Evolutionary conservation across 2,329 filamentous ascomycete species (phyloP).

Genomic region (Lachnellula hyalina): DNA sequence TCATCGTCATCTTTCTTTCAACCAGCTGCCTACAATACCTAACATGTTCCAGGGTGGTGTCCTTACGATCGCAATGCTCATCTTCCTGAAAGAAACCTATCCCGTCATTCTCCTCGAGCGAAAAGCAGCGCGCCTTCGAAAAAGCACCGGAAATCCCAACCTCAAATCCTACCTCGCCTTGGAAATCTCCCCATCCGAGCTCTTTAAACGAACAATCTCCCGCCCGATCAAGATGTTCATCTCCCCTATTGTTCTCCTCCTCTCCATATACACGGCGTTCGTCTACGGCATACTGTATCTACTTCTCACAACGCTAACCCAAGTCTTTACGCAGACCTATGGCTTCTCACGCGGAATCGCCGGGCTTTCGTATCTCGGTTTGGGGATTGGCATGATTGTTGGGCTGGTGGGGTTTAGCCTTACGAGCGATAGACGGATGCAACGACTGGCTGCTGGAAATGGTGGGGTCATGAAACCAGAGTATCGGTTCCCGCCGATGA

Average conservation of each 20-base stretch:
- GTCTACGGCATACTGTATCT: slow-evolving; percentile 34
- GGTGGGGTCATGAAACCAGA: slow-evolving; percentile 29
- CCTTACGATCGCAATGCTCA: slow-evolving; percentile 14
- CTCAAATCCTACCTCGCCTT: slow-evolving; percentile 35
- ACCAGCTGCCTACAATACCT: neutral
- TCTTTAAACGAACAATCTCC: slow-evolving; percentile 33
- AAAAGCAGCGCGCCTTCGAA: slow-evolving; percentile 39
- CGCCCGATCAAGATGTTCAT: slow-evolving; percentile 37
- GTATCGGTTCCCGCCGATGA: slow-evolving; percentile 37
- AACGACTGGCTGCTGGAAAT: slow-evolving; percentile 23
- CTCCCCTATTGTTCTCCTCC: slow-evolving; percentile 32
- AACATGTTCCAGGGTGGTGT: slow-evolving; percentile 24
- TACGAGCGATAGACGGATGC: slow-evolving; percentile 33
- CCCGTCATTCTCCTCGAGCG: slow-evolving; percentile 40
- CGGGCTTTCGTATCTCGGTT: slow-evolving; percentile 34
- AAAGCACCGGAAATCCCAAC: slow-evolving; percentile 44
- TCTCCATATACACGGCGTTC: slow-evolving; percentile 43
- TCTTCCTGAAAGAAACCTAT: slow-evolving; percentile 38
- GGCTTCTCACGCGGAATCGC: slow-evolving; percentile 30
- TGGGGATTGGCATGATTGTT: slow-evolving; percentile 30
- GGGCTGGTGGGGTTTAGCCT: slow-evolving; percentile 22
- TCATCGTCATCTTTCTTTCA: neutral
- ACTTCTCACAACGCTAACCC: slow-evolving; percentile 13
- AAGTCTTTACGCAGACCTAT: slow-evolving; percentile 22
- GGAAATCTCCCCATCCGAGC: slow-evolving; percentile 27